phyloP scores from a whole-genome alignment of 1,284 basidiomycete genomes.

The Apiotrichum akiyoshidainum region DNA sequence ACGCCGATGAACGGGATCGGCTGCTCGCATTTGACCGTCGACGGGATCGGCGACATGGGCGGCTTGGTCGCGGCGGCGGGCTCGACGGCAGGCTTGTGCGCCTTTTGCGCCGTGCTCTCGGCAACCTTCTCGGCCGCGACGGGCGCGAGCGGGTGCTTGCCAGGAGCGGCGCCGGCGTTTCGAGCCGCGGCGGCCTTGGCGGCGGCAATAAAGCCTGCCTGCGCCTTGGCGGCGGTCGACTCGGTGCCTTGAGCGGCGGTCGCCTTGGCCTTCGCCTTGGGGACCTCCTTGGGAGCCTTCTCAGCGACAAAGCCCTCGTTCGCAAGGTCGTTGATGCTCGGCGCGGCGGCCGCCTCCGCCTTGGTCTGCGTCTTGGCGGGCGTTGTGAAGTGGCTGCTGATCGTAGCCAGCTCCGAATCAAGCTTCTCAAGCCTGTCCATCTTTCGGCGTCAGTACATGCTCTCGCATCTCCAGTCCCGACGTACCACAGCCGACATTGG shows the following conservation, averaged over 20 bases:
- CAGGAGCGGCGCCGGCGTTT: no score
- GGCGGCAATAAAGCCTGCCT: no score
- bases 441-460: neutral
- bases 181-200: no score
- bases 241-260: neutral
- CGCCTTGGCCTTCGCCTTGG: neutral
- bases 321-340: neutral
- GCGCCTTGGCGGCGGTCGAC: no score
- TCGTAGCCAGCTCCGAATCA: neutral
- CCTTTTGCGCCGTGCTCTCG: no score
- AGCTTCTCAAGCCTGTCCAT: neutral
- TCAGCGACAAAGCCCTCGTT: neutral
- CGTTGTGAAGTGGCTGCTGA: neutral
- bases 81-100: neutral
- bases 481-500: no score
- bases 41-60: neutral
- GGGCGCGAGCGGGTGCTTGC: no score
- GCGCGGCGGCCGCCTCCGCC: no score
- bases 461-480: no score
- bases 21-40: slow-evolving; percentile 8
- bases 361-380: neutral
- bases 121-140: no score
- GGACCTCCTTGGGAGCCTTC: neutral
- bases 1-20: slow-evolving; percentile 13
- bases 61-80: neutral